phyloP scores from a whole-genome alignment of 139 green algal species.

The Chlorella ohadii region DNA sequence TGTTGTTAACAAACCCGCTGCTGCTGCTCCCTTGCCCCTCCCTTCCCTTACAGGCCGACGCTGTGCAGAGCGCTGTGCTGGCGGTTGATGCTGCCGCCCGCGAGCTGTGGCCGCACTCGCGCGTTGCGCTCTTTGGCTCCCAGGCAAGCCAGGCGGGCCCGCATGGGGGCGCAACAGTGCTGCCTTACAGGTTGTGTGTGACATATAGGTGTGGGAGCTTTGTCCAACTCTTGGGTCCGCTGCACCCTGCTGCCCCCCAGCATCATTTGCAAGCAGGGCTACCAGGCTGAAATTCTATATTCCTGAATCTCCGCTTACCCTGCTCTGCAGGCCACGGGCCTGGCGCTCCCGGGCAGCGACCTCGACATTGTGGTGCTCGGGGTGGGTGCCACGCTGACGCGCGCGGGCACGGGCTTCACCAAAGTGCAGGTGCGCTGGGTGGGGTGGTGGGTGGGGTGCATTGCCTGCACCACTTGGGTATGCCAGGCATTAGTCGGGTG shows the following conservation, averaged over 20 bases:
- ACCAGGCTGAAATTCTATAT: too few relatives aligned
- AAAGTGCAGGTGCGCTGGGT: not conserved
- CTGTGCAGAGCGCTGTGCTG: constrained; percentile 12
- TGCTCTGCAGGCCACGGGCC: constrained; percentile 52
- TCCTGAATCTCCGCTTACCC: not conserved
- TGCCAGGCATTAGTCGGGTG: too few relatives aligned
- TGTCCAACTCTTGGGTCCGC: too few relatives aligned
- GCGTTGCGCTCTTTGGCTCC: constrained; percentile 76
- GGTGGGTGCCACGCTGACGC: constrained; percentile 37
- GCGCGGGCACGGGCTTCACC: constrained; percentile 48
- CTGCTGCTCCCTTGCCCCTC: too few relatives aligned
- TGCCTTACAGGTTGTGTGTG: too few relatives aligned
- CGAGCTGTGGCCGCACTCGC: constrained; percentile 62
- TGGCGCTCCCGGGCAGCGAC: constrained; percentile 79
- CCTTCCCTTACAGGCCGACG: constrained; percentile 2
- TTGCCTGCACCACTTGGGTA: too few relatives aligned
- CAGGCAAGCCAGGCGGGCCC: too few relatives aligned
- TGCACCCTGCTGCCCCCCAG: too few relatives aligned
- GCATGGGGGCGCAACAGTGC: too few relatives aligned
- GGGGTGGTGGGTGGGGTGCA: not conserved
- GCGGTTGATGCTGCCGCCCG: constrained; percentile 44
- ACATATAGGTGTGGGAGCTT: too few relatives aligned
- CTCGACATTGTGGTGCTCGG: constrained; percentile 78
- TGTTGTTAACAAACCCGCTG: too few relatives aligned
- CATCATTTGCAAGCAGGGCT: too few relatives aligned